phyloP scores from a whole-genome alignment of 352 stramenopile species.

The Phytophthora foliorum region DNA sequence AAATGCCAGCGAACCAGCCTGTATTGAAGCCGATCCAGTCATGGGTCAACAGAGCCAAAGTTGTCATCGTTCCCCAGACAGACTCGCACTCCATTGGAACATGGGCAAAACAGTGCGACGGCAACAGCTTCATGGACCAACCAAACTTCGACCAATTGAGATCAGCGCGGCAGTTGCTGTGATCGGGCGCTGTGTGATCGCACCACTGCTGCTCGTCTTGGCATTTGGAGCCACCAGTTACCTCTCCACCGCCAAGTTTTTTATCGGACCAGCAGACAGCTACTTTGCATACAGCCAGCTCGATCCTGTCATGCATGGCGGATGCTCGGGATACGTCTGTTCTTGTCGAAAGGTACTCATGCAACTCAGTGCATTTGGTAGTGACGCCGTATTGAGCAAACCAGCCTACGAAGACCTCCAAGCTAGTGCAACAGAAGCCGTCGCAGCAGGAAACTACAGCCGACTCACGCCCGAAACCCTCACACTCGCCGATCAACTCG shows the following conservation, averaged over 20 bases:
- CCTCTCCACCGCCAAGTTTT: conserved; percentile 12
- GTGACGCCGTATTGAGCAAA: conserved; percentile 9
- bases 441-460: conserved; percentile 11
- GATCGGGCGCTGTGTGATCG: conserved; percentile 10
- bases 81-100: neutral
- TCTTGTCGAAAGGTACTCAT: conserved; percentile 19
- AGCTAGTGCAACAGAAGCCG: conserved; percentile 6
- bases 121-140: neutral
- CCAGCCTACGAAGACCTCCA: conserved; percentile 6
- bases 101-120: conserved; percentile 3
- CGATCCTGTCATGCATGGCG: conserved; percentile 16
- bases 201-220: conserved; percentile 12
- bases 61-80: neutral
- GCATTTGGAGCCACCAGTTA: conserved; percentile 12
- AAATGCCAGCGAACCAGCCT: neutral
- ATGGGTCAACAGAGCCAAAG: conserved; percentile 6
- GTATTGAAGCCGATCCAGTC: conserved; percentile 5
- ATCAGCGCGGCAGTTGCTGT: conserved; percentile 17
- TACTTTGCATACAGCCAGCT: conserved; percentile 17
- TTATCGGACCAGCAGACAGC: conserved; percentile 11
- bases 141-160: conserved; percentile 13
- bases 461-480: conserved; percentile 12
- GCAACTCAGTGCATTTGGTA: conserved; percentile 13
- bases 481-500: conserved; percentile 13
- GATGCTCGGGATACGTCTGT: conserved; percentile 8